A percentile compares a stretch with the other conserved stretches of the same genome.
phyloP scores from a whole-genome alignment of 495 filamentous ascomycete species.

The Annulohypoxylon bovei region DNA sequence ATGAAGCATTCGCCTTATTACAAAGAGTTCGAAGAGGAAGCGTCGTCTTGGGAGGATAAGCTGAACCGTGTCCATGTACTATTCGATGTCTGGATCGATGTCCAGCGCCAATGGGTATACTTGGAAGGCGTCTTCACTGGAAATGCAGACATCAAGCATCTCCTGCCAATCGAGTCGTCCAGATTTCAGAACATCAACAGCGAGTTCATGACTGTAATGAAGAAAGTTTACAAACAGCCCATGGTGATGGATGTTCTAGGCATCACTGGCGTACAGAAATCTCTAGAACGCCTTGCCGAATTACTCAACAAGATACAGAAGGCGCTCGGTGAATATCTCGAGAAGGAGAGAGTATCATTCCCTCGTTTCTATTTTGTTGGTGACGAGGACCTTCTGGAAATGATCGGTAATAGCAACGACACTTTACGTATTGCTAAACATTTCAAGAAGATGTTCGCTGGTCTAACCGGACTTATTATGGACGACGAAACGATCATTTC shows the following conservation, averaged over 20 bases:
- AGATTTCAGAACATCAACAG: constrained; percentile 99
- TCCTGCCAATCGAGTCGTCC: constrained; percentile 93
- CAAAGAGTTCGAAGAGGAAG: constrained; percentile 98
- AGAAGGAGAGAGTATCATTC: constrained; percentile 96
- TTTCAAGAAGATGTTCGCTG: constrained; percentile 99
- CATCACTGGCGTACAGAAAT: constrained; percentile 95
- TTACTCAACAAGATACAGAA: constrained; percentile 99
- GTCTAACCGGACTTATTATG: constrained; percentile 86
- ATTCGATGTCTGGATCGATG: constrained; percentile 99
- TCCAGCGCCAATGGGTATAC: constrained; percentile 99
- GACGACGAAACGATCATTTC: constrained; percentile 89
- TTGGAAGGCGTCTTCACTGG: constrained; percentile 98
- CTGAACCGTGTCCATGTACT: constrained; percentile 96
- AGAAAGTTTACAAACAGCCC: constrained; percentile 95
- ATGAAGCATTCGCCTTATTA: constrained; percentile 99
- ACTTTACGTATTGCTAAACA: constrained; percentile 95
- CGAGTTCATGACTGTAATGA: constrained; percentile 97
- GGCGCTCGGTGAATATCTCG: constrained; percentile 96
- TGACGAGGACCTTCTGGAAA: constrained; percentile 98
- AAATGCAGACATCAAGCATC: constrained; percentile 98
- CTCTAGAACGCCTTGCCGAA: constrained; percentile 91
- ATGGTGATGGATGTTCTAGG: constrained; percentile 94
- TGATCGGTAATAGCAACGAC: constrained; percentile 99
- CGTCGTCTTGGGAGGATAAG: constrained; percentile 96
- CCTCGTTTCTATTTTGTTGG: constrained; percentile 99